Conservation (phyloP, 2,329 filamentous ascomycete species). For the Dactylella cylindrospora region DNA sequence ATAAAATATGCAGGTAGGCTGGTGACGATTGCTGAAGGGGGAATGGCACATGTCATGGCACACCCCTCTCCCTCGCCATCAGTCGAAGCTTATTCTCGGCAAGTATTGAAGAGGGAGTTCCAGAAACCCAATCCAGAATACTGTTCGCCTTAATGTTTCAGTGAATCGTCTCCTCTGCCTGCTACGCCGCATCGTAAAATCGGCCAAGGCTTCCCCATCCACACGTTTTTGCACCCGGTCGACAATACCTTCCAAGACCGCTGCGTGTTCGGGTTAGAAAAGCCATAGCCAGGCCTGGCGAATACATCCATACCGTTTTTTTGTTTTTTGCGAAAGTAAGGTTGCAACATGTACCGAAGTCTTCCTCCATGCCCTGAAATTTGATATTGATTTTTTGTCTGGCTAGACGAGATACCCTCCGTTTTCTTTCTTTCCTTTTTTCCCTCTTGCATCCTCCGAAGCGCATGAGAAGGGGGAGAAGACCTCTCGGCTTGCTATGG, state of each 20-base stretch:
- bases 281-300: too few species aligned
- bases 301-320: too few species aligned
- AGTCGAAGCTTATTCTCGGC: conserved; percentile 35
- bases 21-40: conserved; percentile 14
- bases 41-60: conserved; percentile 22
- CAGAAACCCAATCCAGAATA: conserved; percentile 11
- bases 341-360: conserved; percentile 6
- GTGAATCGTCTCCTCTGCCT: too few species aligned
- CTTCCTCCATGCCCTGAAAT: not conserved
- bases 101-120: conserved; percentile 11
- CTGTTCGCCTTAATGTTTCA: too few species aligned
- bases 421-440: too few species aligned
- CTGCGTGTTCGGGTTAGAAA: too few species aligned
- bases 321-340: conserved; percentile 1
- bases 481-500: too few species aligned
- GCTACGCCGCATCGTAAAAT: conserved; percentile 25
- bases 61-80: too few species aligned
- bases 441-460: not conserved
- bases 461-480: too few species aligned
- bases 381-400: not conserved
- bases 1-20: too few species aligned
- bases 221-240: not conserved
- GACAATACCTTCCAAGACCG: too few species aligned
- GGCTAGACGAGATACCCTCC: too few species aligned
- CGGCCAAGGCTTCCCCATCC: conserved; percentile 9